Evolutionary conservation across 2,329 filamentous ascomycete species (phyloP), one percentile per base, ranked within the genome.

Genomic region (Aspergillus spinulosporus): DNA sequence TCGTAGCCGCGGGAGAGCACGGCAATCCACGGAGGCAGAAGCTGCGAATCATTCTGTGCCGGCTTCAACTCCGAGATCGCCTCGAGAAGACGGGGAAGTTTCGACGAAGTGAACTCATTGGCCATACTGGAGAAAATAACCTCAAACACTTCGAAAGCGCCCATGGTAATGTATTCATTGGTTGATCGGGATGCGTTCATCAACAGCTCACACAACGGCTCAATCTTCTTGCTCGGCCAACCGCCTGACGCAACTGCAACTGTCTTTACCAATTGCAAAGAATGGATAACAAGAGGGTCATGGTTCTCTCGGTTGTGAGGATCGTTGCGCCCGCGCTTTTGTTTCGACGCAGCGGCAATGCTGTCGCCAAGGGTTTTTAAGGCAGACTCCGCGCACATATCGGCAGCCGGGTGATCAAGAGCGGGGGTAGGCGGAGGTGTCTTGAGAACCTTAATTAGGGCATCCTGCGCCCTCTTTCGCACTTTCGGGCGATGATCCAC

Each of bases 161-260:
- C 88, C 88, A 97, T 95, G 32, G 92, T 96, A 80, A 99, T 87
- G 72, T 93, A 96, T 71, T 97, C 92, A 72, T 95, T 97, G 72
- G 86, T 94, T 6, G 89, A 92, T 68, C 88, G 88, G 31, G 93
- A 93, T 59, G 97, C 96, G 63, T 87, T 86, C 64, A 99, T 84
- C 56, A 99, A 78, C 52, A 96, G 78, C 73, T 97, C 92, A 73
- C 92, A 97, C 34, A 99, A 79, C 2, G 88, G 81, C 75, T 99
- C 94, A 53, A 97, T 96, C 76, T 96, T 96, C 78, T 89, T 91
- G 78, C 89, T 96, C 0, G 94, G 94, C 94, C 94, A 99, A 49
- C 94, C 94, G 40, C 91, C 90, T 57, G 91, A 93, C 4, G 90
- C 91, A 2, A 84, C 82, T 0, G 94, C 92, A 58, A 99, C 85